Evolutionary conservation across 2,329 filamentous ascomycete genomes (phyloP).

Genomic region (Talaromyces islandicus): DNA sequence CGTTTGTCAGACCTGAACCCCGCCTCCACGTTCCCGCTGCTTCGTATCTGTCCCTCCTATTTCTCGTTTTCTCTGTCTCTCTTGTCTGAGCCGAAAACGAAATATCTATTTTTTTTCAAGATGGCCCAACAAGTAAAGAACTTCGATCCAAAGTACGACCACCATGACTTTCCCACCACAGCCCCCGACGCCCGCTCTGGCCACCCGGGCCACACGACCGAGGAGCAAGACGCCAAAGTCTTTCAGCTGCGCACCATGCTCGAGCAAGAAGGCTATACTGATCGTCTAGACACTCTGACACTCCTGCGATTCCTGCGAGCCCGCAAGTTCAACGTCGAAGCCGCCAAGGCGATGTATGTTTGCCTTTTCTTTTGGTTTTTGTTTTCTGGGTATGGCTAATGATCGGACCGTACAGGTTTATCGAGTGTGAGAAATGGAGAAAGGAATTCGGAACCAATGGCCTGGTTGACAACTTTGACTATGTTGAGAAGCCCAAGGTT

Average conservation of each 20-base stretch:
- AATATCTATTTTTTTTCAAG: not conserved
- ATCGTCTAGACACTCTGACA: conserved; percentile 86
- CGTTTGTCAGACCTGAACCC: not conserved
- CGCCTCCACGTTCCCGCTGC: not conserved
- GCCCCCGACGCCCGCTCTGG: conserved; percentile 65
- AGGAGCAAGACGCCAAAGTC: conserved; percentile 83
- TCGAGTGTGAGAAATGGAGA: conserved; percentile 87
- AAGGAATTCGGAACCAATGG: conserved; percentile 79
- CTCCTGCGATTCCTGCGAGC: conserved; percentile 89
- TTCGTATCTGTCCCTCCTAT: not conserved
- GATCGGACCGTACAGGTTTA: conserved; percentile 62
- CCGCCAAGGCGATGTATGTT: conserved; percentile 79
- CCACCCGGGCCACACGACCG: conserved; percentile 81
- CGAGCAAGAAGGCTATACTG: conserved; percentile 73
- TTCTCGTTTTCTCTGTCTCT: not conserved
- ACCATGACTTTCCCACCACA: conserved; percentile 87
- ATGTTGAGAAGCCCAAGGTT: conserved; percentile 76
- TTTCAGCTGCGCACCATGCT: conserved; percentile 77
- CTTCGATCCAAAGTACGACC: conserved; percentile 85
- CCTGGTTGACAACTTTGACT: conserved; percentile 73
- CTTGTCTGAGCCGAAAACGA: not conserved
- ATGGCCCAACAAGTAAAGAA: conserved; percentile 9
- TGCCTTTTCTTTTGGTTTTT: not conserved
- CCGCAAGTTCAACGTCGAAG: conserved; percentile 85
- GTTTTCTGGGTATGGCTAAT: conserved; percentile 13